phyloP scores from a whole-genome alignment of 2,329 filamentous ascomycete species.

The Chaetoscypha palmicola region DNA sequence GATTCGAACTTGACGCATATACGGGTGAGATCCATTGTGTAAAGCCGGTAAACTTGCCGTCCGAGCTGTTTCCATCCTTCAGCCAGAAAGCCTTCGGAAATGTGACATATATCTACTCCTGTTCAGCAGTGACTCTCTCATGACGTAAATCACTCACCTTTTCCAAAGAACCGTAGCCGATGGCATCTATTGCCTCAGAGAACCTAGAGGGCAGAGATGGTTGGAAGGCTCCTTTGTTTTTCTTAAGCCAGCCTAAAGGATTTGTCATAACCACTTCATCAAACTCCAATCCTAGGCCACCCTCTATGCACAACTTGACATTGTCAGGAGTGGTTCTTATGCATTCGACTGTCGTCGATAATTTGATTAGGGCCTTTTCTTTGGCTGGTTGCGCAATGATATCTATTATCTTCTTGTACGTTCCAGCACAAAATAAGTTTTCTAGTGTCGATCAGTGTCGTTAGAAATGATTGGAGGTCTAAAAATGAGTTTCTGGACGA shows the following conservation, averaged over 20 bases:
- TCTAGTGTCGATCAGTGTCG: conserved; percentile 13
- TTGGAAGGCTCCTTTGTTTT: conserved; percentile 35
- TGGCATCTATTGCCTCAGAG: conserved; percentile 38
- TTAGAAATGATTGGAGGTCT: too few relatives aligned
- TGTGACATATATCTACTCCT: conserved; percentile 36
- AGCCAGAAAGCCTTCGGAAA: conserved; percentile 59
- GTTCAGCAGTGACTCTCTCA: neutral
- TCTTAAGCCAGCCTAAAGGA: conserved; percentile 44
- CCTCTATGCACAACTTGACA: conserved; percentile 16
- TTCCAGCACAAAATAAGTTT: conserved; percentile 30
- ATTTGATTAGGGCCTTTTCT: conserved; percentile 18
- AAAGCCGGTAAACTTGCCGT: conserved; percentile 38
- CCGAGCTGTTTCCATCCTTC: conserved; percentile 5
- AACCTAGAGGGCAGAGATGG: conserved; percentile 39
- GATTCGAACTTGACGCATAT: conserved; percentile 46
- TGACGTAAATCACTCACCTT: conserved; percentile 34
- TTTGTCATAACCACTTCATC: conserved; percentile 43
- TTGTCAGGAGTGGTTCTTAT: conserved; percentile 12
- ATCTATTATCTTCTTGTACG: conserved; percentile 28
- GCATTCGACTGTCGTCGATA: conserved; percentile 21
- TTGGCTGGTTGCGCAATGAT: conserved; percentile 24
- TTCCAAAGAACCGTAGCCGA: conserved; percentile 43
- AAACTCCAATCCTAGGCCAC: conserved; percentile 20
- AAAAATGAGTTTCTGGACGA: too few relatives aligned
- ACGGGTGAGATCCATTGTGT: conserved; percentile 52